Evolutionary conservation across 2,329 filamentous ascomycete species (phyloP), one percentile per base, ranked within the genome.

Genomic region (Laburnicola sp.): DNA sequence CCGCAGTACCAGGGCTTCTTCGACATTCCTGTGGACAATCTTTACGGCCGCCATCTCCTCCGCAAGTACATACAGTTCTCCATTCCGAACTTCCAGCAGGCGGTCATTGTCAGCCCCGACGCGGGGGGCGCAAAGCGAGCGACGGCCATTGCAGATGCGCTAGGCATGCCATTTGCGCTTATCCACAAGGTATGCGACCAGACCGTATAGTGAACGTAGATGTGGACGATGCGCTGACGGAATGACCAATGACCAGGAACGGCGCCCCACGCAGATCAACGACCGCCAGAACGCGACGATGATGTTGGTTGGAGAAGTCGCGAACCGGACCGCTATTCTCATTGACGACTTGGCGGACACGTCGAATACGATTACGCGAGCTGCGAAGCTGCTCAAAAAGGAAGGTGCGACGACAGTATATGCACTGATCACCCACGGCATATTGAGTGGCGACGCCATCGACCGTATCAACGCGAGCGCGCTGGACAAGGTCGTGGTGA

Each of bases 1-100:
- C 89, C 91, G 36, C 91, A 99, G 75, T 97, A 97, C 69, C 94
- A 99, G 75, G 94, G 94, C 47, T 99, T 97, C 80, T 97, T 99
- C 70, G 93, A 99, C 69, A 96, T 97, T 51, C 94, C 94, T 2
- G 94, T 99, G 50, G 94, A 99, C 77, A 99, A 99, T 72, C 81
- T 99, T 16, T 97, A 97, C 76, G 93, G 87, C 50, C 86, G 89
- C 63, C 86, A 88, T 43, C 77, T 92, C 44, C 78, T 86, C 50
- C 82, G 83, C 68, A 83, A 82, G 64, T 86, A 86, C 71, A 86
- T 87, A 63, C 86, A 91, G 70, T 86, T 88, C 68, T 85, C 91
- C 65, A 94, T 96, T 53, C 87, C 89, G 42, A 87, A 92, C 68
- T 92, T 86, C 75, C 87, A 86, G 73, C 84, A 93, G 51, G 89